These are phyloP conservation scores for Penicillium sp. DNA, from an alignment of 2,329 filamentous ascomycete species.

Conservation along the genomic window DNA sequence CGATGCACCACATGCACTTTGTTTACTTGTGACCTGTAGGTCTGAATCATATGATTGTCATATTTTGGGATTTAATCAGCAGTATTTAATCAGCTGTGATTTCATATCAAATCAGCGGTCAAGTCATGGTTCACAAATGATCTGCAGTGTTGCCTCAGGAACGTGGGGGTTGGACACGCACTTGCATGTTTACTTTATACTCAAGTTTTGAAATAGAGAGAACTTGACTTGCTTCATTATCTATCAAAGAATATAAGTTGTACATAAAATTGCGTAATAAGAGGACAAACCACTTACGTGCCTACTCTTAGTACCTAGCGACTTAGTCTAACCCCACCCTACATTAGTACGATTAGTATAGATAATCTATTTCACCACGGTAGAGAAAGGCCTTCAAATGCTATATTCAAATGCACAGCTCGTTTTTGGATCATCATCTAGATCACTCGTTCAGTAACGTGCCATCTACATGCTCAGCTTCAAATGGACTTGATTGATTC, in stretches of 20 bases:
- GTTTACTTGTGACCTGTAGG: conserved; percentile 7
- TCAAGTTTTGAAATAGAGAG: too few species aligned
- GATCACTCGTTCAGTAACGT: background rate
- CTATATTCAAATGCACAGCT: background rate
- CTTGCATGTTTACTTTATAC: background rate
- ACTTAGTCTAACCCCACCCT: background rate
- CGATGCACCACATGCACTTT: background rate
- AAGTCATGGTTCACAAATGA: background rate
- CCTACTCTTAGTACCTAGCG: background rate
- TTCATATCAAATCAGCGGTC: background rate
- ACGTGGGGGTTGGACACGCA: background rate
- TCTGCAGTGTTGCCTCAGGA: background rate
- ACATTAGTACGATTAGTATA: background rate
- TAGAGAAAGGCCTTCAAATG: background rate
- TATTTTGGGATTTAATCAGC: background rate
- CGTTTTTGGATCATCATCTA: background rate
- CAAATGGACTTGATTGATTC: background rate
- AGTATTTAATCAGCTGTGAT: background rate
- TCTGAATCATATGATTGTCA: background rate
- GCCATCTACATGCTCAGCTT: background rate
- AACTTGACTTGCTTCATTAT: background rate
- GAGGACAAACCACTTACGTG: background rate
- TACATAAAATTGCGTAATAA: background rate
- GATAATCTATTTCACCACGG: background rate
- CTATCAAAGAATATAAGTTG: background rate